A percentile compares a stretch with the other conserved stretches of the same genome.
phyloP scores from a whole-genome alignment of 768 basidiomycete genomes.

The Leccinum variicolor region DNA sequence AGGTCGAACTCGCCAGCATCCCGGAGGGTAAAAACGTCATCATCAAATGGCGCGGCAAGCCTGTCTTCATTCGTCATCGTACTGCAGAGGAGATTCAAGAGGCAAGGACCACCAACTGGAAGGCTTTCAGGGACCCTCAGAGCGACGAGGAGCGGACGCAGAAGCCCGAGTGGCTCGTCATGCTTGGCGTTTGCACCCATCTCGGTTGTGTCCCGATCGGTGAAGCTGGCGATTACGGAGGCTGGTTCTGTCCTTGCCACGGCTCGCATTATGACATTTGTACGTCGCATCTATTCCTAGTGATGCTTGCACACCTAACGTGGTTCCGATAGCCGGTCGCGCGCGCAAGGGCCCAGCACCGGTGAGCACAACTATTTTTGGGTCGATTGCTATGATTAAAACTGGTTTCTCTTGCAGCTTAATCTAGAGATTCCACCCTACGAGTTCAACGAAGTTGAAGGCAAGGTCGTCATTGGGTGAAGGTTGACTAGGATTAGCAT shows the following conservation, averaged over 20 bases:
- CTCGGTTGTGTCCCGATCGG: constrained; percentile 98
- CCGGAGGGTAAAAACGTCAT: constrained; percentile 98
- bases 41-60: constrained; percentile 99
- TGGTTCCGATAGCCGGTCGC: constrained; percentile 67
- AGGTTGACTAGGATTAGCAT: neutral
- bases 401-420: constrained; percentile 45
- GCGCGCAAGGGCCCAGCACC: constrained; percentile 96
- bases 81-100: constrained; percentile 90
- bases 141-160: constrained; percentile 83
- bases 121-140: constrained; percentile 88
- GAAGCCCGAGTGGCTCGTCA: constrained; percentile 95
- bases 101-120: constrained; percentile 82
- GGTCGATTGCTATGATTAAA: constrained; percentile 5
- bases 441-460: constrained; percentile 83
- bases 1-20: constrained; percentile 84
- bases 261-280: constrained; percentile 98
- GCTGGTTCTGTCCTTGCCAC: constrained; percentile 99
- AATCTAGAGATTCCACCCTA: constrained; percentile 93
- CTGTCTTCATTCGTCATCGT: constrained; percentile 98
- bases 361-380: constrained; percentile 42
- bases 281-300: constrained; percentile 35
- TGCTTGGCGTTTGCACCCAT: constrained; percentile 94
- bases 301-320: constrained; percentile 8
- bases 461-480: constrained; percentile 85
- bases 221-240: constrained; percentile 94